These are phyloP conservation scores for Guadua angustifolia DNA, from an alignment of 176 grass and related monocot genomes.

Conservation along the genomic window DNA sequence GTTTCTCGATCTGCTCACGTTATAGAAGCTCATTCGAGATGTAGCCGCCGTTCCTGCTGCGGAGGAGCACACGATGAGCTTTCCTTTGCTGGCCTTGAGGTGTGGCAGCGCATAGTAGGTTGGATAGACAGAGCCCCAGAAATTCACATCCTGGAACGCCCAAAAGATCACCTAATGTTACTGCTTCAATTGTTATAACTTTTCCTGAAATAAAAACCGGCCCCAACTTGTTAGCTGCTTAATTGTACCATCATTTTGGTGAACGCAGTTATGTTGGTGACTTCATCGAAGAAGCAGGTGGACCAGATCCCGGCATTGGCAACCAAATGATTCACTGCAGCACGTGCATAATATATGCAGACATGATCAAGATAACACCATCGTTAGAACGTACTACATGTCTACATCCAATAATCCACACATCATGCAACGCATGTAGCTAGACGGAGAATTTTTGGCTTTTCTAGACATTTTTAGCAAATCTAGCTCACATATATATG, in stretches of 20 bases:
- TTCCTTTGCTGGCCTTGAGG: slow-evolving; percentile 60
- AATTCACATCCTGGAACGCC: slow-evolving; percentile 61
- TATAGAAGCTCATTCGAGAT: slow-evolving; percentile 62
- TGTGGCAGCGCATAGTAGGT: slow-evolving; percentile 69
- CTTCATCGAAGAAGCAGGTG: slow-evolving; percentile 56
- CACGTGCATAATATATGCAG: not conserved
- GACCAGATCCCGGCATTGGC: slow-evolving; percentile 67
- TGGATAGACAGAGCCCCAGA: slow-evolving; percentile 73
- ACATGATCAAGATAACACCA: not conserved
- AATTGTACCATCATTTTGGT: slow-evolving; percentile 58
- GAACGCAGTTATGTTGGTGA: slow-evolving; percentile 68
- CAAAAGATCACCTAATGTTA: not conserved
- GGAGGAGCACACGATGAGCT: slow-evolving; percentile 55
- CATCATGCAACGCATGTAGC: too few species aligned
- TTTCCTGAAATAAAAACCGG: not conserved
- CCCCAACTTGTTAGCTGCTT: too few species aligned
- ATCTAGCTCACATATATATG: too few species aligned
- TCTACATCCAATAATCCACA: too few species aligned
- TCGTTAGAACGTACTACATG: too few species aligned
- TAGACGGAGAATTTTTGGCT: not conserved
- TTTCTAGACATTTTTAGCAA: too few species aligned
- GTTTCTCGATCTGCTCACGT: slow-evolving; percentile 43
- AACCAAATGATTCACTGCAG: slow-evolving; percentile 71
- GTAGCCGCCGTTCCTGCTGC: slow-evolving; percentile 42
- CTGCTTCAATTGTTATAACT: not conserved